Base-by-base conservation (phyloP, 805 yeast genomes). In the Metschnikowia anglica region DNA sequence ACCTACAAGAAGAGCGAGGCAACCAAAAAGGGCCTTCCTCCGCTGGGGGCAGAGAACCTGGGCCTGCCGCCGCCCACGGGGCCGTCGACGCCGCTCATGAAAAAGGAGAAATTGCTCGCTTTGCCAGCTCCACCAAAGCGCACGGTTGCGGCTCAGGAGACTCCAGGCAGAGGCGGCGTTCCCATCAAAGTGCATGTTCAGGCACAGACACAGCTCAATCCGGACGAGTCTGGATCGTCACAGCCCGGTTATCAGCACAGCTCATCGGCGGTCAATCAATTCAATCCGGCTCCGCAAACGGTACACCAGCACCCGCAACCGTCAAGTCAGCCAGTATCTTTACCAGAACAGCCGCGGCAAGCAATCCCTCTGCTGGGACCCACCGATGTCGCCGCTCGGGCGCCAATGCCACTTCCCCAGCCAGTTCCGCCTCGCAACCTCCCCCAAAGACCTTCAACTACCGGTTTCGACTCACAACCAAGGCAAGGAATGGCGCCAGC, bases 41-140 rank as follows among this genome's bases (percentile, higher is more conserved):
- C 49, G n/a, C 44, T 43, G 2, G 43, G 33, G 4, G 16, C 21
- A 4, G 15, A 15, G 16, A 18, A 17, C 19, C 26, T 8, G 32
- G n/a, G n/a, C n/a, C 36, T 34, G 24, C 28, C 36, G 17, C 34
- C 43, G 16, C 19, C 21, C 11, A 44, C 19, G 36, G 32, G 17
- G 27, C 48, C 27, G 28, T 17, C 53, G 15, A 23, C 51, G 11
- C 49, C 53, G 10, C 49, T 57, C 2, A 31, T 47, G 33, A 45
- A 46, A 2, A 54, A 48, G 23, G 63, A 55, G 13, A 54, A 56
- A 32, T 65, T 74, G 9, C 60, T 53, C 20, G 27, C 66, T 2
- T 62, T 68, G 44, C 72, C 76, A 1, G 62, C 72, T 9, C 79
- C 79, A 1, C 82, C 82, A 0, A 61, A 54, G 38, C 63, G 77